Base-by-base conservation (phyloP, 805 yeast species). In the Kodamaea nitidulidarum region DNA sequence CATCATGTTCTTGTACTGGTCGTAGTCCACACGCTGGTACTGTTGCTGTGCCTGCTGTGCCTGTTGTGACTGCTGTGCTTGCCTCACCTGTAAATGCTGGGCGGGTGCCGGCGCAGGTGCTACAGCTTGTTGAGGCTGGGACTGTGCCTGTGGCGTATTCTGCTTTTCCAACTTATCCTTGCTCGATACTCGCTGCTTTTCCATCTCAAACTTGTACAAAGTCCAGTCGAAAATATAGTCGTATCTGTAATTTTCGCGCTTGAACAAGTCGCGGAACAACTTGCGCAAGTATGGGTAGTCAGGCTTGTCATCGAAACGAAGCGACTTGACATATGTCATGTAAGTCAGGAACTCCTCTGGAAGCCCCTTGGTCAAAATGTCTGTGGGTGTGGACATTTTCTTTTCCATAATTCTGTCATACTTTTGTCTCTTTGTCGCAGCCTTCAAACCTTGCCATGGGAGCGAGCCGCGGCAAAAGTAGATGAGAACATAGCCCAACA, bases 361-460 rank as follows among this genome's bases (percentile, higher is more conserved):
- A 51, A 93, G 75, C 6, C 98, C 98, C 55, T 87, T 80, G 47
- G 96, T 90, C 52, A 91, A 75, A 10, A 80, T 76, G 55, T 86
- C 93, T 29, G 90, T 78, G 17, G 95, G 83, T 7, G 95, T 87
- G 36, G 95, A 80, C 79, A 90, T 80, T 64, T 91, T 91, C 71
- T 86, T 87, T 61, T 91, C 97, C 81, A 91, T 81, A 53, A 91
- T 93, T 46, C 96, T 78, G 67, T 91, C 97, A 65, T 91, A 91
- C 66, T 93, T 91, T 63, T 91, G 97, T 68, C 95, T 86, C 69
- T 91, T 91, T 11, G 96, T 88, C 17, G 91, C 93, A 28, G 98
- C 98, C 65, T 88, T 88, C 55, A 91, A 76, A 3, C 98, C 98
- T 67, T 91, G 98, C 98, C 98, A 91, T 39, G 98, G 98, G 54